Base-by-base conservation (phyloP, 2,329 filamentous ascomycete species). In the Aspergillus flavus region DNA sequence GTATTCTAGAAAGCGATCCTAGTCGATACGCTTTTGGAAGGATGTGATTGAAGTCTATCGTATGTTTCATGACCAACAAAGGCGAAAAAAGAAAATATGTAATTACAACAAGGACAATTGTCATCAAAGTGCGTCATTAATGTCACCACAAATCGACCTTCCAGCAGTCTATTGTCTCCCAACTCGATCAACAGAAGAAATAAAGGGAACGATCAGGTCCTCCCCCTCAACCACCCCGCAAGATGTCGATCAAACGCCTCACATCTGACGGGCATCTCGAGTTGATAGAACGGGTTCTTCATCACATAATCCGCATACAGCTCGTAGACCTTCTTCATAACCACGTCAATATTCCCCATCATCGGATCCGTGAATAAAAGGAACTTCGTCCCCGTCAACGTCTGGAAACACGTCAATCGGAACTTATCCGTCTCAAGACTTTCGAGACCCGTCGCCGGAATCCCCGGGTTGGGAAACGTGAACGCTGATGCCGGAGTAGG, bases 271-370 rank as follows among this genome's bases (percentile, higher is more conserved):
- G 95, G 95, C 94, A 98, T 99, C 82, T 99, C 95, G 62, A 97
- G 84, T 74, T 95, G 94, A 81, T 98, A 98, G 76, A 99, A 99
- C 1, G 95, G 95, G 78, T 99, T 99, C 85, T 98, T 99, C 93
- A 97, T 98, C 70, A 99, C 95, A 77, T 92, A 98, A 79, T 99
- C 95, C 57, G 92, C 87, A 81, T 98, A 99, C 58, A 98, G 81
- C 77, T 98, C 95, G 78, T 99, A 98, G 72, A 97, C 90, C 77
- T 88, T 91, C 75, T 88, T 86, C 70, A 97, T 89, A 52, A 94
- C 90, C 14, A 87, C 85, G 72, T 98, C 95, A 45, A 96, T 89
- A 73, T 96, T 96, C 30, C 69, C 87, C 81, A 96, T 94, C 68
- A 92, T 88, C 19, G 89, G 89, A 79, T 98, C 95, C 61, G 95